These are phyloP conservation scores for Sarcodon sp. DNA, from an alignment of 768 basidiomycete genomes.

Conservation along the genomic window DNA sequence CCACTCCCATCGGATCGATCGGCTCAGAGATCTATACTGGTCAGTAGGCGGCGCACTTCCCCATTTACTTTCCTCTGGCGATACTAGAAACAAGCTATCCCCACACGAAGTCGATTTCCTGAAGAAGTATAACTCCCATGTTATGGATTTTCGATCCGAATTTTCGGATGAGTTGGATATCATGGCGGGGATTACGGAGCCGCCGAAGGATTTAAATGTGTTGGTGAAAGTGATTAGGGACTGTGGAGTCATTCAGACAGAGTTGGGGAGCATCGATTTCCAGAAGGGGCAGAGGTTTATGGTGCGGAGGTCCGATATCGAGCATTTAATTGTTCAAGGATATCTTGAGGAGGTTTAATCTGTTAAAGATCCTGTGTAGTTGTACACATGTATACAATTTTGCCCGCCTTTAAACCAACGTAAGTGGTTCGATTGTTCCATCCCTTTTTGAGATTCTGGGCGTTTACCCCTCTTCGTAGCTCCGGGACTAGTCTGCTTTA, in stretches of 20 bases:
- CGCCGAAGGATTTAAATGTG: conserved; percentile 85
- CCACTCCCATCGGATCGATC: conserved; percentile 75
- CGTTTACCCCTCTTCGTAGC: no score
- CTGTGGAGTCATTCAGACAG: conserved; percentile 87
- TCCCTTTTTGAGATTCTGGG: no score
- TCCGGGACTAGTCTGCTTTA: no score
- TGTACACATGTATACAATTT: no score
- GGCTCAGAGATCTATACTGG: conserved; percentile 86
- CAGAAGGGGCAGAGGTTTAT: conserved; percentile 83
- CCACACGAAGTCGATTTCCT: conserved; percentile 81
- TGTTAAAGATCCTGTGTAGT: no score
- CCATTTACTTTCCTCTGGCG: conserved; percentile 47
- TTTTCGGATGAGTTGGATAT: conserved; percentile 68
- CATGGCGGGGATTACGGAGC: conserved; percentile 66
- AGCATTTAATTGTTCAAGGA: conserved; percentile 89
- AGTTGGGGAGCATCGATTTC: conserved; percentile 85
- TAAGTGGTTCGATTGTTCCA: no score
- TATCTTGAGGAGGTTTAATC: conserved; percentile 75
- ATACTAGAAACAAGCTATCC: conserved; percentile 61
- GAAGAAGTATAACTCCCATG: conserved; percentile 63
- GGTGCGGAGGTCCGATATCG: conserved; percentile 80
- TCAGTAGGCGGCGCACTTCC: conserved; percentile 76
- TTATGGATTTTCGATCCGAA: conserved; percentile 67
- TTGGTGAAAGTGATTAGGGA: conserved; percentile 79
- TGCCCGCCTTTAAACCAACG: no score